Base-by-base conservation (phyloP, 2,329 filamentous ascomycete genomes). In the Colletotrichum sp. region DNA sequence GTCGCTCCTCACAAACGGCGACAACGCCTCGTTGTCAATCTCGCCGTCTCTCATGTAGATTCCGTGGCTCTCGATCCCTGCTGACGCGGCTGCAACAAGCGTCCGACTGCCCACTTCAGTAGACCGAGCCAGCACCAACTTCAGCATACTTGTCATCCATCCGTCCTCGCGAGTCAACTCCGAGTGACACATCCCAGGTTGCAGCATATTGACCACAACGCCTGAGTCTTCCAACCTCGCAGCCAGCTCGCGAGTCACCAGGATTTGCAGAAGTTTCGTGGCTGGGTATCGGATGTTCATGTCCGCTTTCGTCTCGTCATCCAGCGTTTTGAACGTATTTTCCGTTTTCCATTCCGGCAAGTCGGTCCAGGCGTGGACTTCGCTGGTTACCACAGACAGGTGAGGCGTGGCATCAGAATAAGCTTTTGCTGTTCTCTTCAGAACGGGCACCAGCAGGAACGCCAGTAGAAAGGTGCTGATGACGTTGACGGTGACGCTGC, bases 101-200 rank as follows among this genome's bases (percentile, higher is more conserved):
- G 52, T 28, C 13, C 52, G 52, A 28, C 52, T 28, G 52, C 21
- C 21, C 0, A 16, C 7, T 4, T 57, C 52, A 28, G 52, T 57
- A 24, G 52, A 24, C 7, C 52, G 52, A 6, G 21, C 21, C 21
- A 57, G 52, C 0, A 57, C 16, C 1, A 18, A 16, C 21, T 28
- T 24, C 1, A 57, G 1, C 21, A 57, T 1, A 28, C 0, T 1
- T 1, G 26, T 28, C 13, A 6, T 28, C 21, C 21, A 18, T 1
- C 21, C 21, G 52, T 57, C 21, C 21, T 24, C 52, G 1, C 52
- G 52, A 0, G 21, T 28, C 21, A 57, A 8, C 4, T 26, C 26
- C 1, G 52, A 57, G 2, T 57, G 21, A 10, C 52, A 57, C n/a
- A 26, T 24, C 21, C 52, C 52, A 18, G 52, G 52, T 15, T 57